Evolutionary conservation across 2,329 filamentous ascomycete species (phyloP).

Genomic region (Verticillium isaacii): DNA sequence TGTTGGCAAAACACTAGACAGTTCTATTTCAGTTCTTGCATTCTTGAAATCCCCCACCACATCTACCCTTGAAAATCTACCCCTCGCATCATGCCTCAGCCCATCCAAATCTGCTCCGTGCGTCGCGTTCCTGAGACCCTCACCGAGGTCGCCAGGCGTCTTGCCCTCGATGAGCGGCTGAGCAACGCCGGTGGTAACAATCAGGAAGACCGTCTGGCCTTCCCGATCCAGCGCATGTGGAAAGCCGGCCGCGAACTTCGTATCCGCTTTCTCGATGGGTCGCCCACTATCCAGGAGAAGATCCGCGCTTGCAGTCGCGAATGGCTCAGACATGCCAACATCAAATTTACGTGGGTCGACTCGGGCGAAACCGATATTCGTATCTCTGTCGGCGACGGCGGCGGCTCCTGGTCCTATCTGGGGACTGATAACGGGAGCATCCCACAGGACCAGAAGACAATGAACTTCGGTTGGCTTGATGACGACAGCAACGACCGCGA

Average conservation of each 20-base stretch:
- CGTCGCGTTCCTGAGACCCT: background rate
- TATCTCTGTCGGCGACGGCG: conserved; percentile 4
- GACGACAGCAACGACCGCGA: conserved; percentile 12
- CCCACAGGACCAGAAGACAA: conserved; percentile 10
- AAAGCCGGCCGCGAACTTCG: background rate
- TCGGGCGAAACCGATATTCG: conserved; percentile 11
- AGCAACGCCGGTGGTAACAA: background rate
- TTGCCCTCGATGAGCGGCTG: background rate
- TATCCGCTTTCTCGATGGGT: background rate
- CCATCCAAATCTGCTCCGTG: background rate
- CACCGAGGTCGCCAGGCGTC: background rate
- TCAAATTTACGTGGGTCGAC: conserved; percentile 9
- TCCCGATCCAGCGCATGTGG: background rate
- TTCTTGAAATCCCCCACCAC: no score
- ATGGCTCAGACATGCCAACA: conserved; percentile 11
- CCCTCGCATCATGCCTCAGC: background rate
- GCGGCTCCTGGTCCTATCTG: conserved; percentile 7
- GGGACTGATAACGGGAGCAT: conserved; percentile 5
- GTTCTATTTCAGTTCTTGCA: no score
- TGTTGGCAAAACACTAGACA: no score
- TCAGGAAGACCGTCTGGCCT: background rate
- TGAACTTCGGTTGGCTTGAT: conserved; percentile 20
- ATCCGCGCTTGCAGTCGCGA: background rate
- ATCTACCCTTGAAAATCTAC: background rate
- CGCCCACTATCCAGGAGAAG: background rate